A percentile compares a stretch with the other conserved stretches of the same genome.
Conservation (phyloP, 2,329 filamentous ascomycete species). For the Pestalotiopsis sp. region DNA sequence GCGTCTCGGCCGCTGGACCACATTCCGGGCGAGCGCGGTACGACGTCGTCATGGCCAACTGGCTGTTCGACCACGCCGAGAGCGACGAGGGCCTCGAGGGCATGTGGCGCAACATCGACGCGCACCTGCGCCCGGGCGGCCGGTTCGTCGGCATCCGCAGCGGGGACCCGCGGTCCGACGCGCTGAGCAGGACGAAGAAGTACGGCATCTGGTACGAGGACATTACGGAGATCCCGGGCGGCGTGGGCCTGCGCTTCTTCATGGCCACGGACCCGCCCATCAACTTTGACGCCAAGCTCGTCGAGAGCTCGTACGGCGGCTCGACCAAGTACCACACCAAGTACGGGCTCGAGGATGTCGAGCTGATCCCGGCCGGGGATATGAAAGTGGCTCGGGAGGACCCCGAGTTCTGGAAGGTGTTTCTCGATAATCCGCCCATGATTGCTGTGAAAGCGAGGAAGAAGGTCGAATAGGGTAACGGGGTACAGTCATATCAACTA, state of each 20-base stretch:
- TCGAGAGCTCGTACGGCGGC: slow-evolving; percentile 21
- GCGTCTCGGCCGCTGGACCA: slow-evolving; percentile 22
- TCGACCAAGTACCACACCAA: slow-evolving; percentile 22
- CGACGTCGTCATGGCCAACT: slow-evolving; percentile 34
- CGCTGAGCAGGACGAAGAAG: slow-evolving; percentile 16
- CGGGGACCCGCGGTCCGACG: slow-evolving; percentile 15
- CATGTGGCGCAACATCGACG: slow-evolving; percentile 28
- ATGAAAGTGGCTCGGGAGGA: slow-evolving; percentile 20
- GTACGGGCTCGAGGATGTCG: slow-evolving; percentile 22
- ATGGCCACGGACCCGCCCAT: slow-evolving; percentile 13
- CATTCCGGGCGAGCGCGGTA: slow-evolving; percentile 19
- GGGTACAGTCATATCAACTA: neutral
- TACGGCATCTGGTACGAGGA: slow-evolving; percentile 18
- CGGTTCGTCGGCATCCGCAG: slow-evolving; percentile 26
- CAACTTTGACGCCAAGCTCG: slow-evolving; percentile 20
- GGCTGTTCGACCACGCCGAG: slow-evolving; percentile 30
- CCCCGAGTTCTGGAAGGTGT: slow-evolving; percentile 23
- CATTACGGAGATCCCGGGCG: slow-evolving; percentile 19
- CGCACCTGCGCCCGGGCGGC: slow-evolving; percentile 27
- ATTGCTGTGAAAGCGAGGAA: slow-evolving; percentile 22
- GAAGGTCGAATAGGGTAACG: neutral
- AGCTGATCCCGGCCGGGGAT: slow-evolving; percentile 21
- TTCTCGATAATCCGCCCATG: slow-evolving; percentile 21
- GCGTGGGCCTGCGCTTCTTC: slow-evolving; percentile 18
- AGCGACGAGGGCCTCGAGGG: slow-evolving; percentile 22